phyloP scores from a whole-genome alignment of 2,329 filamentous ascomycete genomes.

The Colletotrichum chlorophyti region DNA sequence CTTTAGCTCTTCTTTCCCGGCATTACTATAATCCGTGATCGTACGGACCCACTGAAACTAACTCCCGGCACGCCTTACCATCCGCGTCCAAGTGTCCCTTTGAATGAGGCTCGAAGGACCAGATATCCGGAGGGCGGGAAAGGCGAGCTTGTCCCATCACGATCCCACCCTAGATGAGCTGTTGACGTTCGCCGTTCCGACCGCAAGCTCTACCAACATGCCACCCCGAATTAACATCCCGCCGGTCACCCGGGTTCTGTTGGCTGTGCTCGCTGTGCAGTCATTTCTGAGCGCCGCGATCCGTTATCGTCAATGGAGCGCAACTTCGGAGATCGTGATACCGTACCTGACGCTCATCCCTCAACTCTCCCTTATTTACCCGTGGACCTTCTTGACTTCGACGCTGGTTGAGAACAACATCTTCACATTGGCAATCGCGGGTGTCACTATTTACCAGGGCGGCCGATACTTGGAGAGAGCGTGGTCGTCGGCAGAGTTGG shows the following conservation, averaged over 20 bases:
- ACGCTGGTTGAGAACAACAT: constrained; percentile 93
- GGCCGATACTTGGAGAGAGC: constrained; percentile 95
- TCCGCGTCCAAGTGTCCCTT: constrained; percentile 20
- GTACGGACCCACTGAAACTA: constrained; percentile 13
- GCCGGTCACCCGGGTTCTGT: constrained; percentile 83
- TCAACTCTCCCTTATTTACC: constrained; percentile 82
- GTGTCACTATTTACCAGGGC: constrained; percentile 84
- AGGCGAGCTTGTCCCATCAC: constrained; percentile 17
- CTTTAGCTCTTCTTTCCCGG: neutral
- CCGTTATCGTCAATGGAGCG: constrained; percentile 73
- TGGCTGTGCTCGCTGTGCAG: constrained; percentile 77
- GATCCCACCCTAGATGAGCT: constrained; percentile 23
- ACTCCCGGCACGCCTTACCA: constrained; percentile 16
- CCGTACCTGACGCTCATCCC: constrained; percentile 91
- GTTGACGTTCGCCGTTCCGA: constrained; percentile 18
- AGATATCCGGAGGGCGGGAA: constrained; percentile 16
- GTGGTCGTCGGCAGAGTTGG: constrained; percentile 91
- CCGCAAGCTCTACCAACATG: constrained; percentile 57
- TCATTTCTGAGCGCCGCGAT: constrained; percentile 84
- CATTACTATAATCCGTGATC: neutral
- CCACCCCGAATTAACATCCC: constrained; percentile 88
- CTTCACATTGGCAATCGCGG: constrained; percentile 81
- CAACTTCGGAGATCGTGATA: constrained; percentile 71
- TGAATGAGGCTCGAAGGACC: constrained; percentile 5
- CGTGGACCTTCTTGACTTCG: constrained; percentile 89